Base-by-base conservation (phyloP, 768 basidiomycete species). In the Imleria badia region DNA sequence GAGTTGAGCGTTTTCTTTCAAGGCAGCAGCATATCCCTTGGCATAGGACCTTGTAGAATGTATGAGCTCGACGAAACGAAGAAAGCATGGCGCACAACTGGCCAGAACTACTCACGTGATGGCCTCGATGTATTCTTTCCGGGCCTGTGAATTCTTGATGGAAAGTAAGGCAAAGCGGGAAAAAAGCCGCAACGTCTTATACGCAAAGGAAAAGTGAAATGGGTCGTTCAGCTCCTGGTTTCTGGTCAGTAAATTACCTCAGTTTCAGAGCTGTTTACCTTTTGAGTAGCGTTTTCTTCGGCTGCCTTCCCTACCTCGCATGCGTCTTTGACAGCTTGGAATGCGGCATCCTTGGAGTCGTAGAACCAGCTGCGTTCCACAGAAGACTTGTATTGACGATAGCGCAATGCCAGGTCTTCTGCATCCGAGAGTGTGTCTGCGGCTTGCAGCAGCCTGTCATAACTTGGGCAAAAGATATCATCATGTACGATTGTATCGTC, bases 401-500 rank as follows among this genome's bases (percentile, higher is more conserved):
- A 38, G 23, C 47, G 47, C n/a, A 48, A 29, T 10, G 23, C 47
- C 12, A 48, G 26, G 23, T 48, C 35, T 48, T 48, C 47, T 2
- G 35, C 47, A 26, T 26, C n/a, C 23, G 35, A 36, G 23, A 48
- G 47, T 8, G 36, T 48, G 9, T 38, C 4, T 14, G 36, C 47
- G 29, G 36, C 47, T 2, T n/a, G 26, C 8, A 48, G n/a, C n/a
- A 48, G n/a, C 22, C 15, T 36, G 36, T 48, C 36, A 8, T 48
- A 48, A 29, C 23, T 38, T n/a, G 47, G 47, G 5, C n/a, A 29
- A n/a, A 12, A 29, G 12, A 48, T 29, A 38, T 48, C 47, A n/a
- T 48, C 47, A 9, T 47, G 34, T 31, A 47, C 46, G 23, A 47
- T 36, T 10, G 46, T 47, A 47, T 47, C 46, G 34, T 47, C 46